Conservation (phyloP, 228 moss, liverwort and hornwort genomes). For the Sphagnum magellanicum region DNA sequence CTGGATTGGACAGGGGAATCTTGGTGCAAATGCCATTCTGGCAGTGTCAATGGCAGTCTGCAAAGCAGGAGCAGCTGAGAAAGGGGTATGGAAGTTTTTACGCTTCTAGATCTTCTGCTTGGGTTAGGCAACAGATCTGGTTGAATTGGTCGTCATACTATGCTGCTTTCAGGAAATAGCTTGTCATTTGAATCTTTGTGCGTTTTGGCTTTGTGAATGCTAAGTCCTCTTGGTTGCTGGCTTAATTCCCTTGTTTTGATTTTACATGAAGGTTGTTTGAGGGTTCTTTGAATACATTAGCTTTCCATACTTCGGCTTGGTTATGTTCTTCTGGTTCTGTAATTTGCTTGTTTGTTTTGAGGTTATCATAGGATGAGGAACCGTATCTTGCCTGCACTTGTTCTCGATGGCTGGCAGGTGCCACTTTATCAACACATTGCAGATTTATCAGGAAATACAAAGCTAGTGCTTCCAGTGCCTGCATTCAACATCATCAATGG, state of each 20-base stretch:
- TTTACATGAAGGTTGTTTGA: too few relatives aligned
- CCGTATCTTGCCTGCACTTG: not conserved
- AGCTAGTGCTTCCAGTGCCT: slow-evolving; percentile 81
- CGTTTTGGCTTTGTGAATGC: not conserved
- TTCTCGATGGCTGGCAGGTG: slow-evolving; percentile 40
- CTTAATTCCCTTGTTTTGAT: too few relatives aligned
- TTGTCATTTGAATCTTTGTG: not conserved
- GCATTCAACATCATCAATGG: slow-evolving; percentile 98
- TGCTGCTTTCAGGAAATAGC: not conserved
- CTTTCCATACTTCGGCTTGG: too few relatives aligned
- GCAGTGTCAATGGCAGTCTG: slow-evolving; percentile 97
- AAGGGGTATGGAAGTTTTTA: slow-evolving; percentile 51
- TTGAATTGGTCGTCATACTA: too few relatives aligned
- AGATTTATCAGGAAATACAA: slow-evolving; percentile 73
- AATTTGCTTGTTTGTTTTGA: too few relatives aligned
- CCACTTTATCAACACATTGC: slow-evolving; percentile 97
- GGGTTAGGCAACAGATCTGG: too few relatives aligned
- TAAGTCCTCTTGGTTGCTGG: not conserved
- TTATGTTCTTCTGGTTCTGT: too few relatives aligned
- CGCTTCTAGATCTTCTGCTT: slow-evolving; percentile 2
- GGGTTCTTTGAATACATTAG: too few relatives aligned
- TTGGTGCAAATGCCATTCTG: slow-evolving; percentile 98
- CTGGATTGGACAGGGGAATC: slow-evolving; percentile 54
- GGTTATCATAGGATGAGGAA: too few relatives aligned
- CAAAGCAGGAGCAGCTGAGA: slow-evolving; percentile 97